phyloP scores from a whole-genome alignment of 2,329 filamentous ascomycete species.

The Colletotrichum lindemuthianum region DNA sequence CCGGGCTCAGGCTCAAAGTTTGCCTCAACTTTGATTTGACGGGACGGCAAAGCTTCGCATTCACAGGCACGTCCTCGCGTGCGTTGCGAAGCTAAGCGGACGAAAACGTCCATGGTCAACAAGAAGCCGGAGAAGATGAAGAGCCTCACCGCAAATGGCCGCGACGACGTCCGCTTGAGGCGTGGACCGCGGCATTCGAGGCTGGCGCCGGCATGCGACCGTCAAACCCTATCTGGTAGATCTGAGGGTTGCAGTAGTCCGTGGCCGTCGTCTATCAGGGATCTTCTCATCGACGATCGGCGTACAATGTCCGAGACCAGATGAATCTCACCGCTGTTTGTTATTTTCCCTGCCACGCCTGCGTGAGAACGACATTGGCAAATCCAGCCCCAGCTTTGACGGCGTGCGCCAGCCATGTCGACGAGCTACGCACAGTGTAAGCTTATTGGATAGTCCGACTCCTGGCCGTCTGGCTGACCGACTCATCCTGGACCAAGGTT shows the following conservation, averaged over 20 bases:
- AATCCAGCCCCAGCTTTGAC: constrained; percentile 8
- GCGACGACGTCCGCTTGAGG: constrained; percentile 19
- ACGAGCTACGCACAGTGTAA: constrained; percentile 7
- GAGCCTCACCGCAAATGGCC: constrained; percentile 25
- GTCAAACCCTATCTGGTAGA: constrained; percentile 29
- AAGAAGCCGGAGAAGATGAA: constrained; percentile 11
- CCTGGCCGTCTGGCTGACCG: background rate
- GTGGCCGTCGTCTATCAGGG: constrained; percentile 2
- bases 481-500: constrained; percentile 4
- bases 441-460: constrained; percentile 12
- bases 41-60: constrained; percentile 6
- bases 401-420: constrained; percentile 1
- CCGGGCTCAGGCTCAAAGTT: constrained; percentile 11
- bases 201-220: constrained; percentile 20
- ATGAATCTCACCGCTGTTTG: constrained; percentile 32
- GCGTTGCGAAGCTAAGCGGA: background rate
- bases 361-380: constrained; percentile 7
- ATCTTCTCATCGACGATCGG: background rate
- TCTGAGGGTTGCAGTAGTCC: constrained; percentile 12
- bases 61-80: constrained; percentile 13
- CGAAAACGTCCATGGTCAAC: constrained; percentile 2
- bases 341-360: background rate
- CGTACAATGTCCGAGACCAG: background rate
- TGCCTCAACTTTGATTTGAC: background rate
- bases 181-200: background rate